A percentile compares a stretch with the other conserved stretches of the same genome.
Conservation (phyloP, 2,329 filamentous ascomycete species). For the Neospermospora avenae region DNA sequence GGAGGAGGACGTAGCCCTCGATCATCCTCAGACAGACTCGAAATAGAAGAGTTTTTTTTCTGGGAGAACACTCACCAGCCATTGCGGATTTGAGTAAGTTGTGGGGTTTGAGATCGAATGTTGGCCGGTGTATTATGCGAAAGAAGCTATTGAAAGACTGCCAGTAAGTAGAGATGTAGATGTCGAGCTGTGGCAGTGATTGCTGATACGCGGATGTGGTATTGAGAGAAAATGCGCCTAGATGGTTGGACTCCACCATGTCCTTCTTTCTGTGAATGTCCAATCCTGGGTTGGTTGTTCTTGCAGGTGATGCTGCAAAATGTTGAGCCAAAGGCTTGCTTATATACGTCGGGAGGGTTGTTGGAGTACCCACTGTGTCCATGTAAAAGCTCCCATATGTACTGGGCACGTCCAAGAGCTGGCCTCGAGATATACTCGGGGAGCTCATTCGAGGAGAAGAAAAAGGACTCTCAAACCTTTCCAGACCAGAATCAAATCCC, state of each 20-base stretch:
- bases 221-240: slow-evolving; percentile 19
- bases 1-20: too few species aligned
- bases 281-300: slow-evolving; percentile 30
- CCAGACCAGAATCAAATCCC: slow-evolving; percentile 25
- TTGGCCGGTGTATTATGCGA: slow-evolving; percentile 31
- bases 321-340: slow-evolving; percentile 32
- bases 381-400: slow-evolving; percentile 29
- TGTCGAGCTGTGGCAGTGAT: slow-evolving; percentile 24
- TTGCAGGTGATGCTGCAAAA: slow-evolving; percentile 31
- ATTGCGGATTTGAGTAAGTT: slow-evolving; percentile 29
- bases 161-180: slow-evolving; percentile 32
- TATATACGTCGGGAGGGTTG: slow-evolving; percentile 30
- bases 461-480: slow-evolving; percentile 28
- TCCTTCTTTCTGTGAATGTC: slow-evolving; percentile 27
- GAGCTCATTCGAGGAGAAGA: slow-evolving; percentile 28
- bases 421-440: slow-evolving; percentile 23
- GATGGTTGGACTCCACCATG: slow-evolving; percentile 23
- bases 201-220: slow-evolving; percentile 13
- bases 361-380: slow-evolving; percentile 37
- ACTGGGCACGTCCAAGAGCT: slow-evolving; percentile 30
- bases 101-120: slow-evolving; percentile 24
- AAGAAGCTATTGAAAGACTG: slow-evolving; percentile 28
- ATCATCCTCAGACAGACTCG: too few species aligned
- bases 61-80: too few species aligned
- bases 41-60: too few species aligned